Evolutionary conservation across 192 early-diverging fungal species (phyloP).

Genomic region (Coemansia sp.): DNA sequence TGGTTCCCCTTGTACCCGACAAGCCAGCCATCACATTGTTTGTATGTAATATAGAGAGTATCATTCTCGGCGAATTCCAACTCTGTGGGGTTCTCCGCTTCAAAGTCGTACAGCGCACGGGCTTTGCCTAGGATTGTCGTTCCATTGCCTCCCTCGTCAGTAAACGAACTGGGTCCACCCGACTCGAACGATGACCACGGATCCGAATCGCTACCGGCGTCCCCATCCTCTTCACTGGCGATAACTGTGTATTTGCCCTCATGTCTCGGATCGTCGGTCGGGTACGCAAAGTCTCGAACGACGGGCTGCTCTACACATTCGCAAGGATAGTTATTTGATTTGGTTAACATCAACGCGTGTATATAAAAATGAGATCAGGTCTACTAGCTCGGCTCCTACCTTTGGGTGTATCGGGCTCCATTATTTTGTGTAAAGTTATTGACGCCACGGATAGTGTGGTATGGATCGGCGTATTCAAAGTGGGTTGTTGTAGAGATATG

Average conservation of each 20-base stretch:
- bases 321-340: not conserved
- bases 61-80: slow-evolving; percentile 66
- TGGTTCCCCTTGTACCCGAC: slow-evolving; percentile 64
- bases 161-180: slow-evolving; percentile 25
- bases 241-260: slow-evolving; percentile 27
- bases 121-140: slow-evolving; percentile 28
- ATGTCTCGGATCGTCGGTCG: slow-evolving; percentile 38
- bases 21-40: slow-evolving; percentile 75
- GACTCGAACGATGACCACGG: slow-evolving; percentile 44
- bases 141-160: slow-evolving; percentile 11
- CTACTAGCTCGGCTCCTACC: slow-evolving; percentile 10
- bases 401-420: slow-evolving; percentile 7
- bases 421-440: not conserved
- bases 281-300: slow-evolving; percentile 53
- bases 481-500: not conserved
- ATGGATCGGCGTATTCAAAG: not conserved
- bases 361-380: not conserved
- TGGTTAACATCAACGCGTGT: not conserved
- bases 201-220: slow-evolving; percentile 32
- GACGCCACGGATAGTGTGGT: not conserved
- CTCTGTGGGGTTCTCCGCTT: slow-evolving; percentile 68
- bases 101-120: slow-evolving; percentile 76
- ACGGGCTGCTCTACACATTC: slow-evolving; percentile 22
- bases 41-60: slow-evolving; percentile 64
- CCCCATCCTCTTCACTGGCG: slow-evolving; percentile 26